Percentiles rank a stretch among this genome's conserved stretches.
Conservation (phyloP, 2,329 filamentous ascomycete species). For the Fusarium heterosporum region DNA sequence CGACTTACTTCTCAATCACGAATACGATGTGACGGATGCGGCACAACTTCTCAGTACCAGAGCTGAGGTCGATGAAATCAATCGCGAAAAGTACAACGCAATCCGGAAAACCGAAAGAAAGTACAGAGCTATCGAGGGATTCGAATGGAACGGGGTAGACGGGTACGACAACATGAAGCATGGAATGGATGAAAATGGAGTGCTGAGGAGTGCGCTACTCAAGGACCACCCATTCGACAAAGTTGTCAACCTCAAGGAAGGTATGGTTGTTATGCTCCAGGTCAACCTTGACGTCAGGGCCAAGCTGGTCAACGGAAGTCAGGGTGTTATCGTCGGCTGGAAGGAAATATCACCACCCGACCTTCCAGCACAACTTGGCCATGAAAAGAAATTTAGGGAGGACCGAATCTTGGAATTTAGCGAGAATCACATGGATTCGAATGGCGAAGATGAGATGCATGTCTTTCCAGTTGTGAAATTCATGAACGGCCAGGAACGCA, state of each 20-base stretch:
- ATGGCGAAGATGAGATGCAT: rapidly evolving
- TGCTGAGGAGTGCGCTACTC: not conserved
- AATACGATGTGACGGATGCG: conserved; percentile 47
- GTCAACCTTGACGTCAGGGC: conserved; percentile 34
- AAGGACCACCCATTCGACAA: conserved; percentile 28
- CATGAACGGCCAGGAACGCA: conserved; percentile 57
- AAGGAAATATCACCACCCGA: conserved; percentile 6
- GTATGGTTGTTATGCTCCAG: conserved; percentile 43
- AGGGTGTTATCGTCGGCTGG: conserved; percentile 43
- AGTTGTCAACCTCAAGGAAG: conserved; percentile 18
- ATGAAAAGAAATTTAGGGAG: not conserved
- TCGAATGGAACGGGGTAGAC: not conserved
- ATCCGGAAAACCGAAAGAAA: not conserved
- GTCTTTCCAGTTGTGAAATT: conserved; percentile 59
- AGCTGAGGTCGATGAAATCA: not conserved
- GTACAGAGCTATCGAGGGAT: not conserved
- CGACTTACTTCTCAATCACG: conserved; percentile 59
- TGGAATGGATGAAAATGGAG: no score
- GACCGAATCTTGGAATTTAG: not conserved
- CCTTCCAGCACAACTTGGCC: not conserved
- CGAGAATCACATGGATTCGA: not conserved
- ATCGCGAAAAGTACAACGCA: not conserved
- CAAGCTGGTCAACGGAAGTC: conserved; percentile 44
- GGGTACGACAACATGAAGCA: no score
- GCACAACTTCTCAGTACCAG: conserved; percentile 29